Conservation (phyloP, 805 yeast species). For the Teunomyces tritomae region DNA sequence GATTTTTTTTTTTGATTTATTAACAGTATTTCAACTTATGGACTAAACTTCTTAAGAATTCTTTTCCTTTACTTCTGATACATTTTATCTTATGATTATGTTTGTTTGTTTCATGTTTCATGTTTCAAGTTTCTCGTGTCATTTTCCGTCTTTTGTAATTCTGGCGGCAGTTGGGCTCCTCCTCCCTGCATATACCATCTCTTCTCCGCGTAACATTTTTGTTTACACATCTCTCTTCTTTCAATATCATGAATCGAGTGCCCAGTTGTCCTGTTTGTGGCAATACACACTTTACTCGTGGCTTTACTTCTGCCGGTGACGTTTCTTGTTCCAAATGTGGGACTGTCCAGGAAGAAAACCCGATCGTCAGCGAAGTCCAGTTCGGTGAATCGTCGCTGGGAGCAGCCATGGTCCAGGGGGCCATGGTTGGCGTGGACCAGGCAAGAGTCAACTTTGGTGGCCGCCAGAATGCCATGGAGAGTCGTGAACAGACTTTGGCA, state of each 20-base stretch:
- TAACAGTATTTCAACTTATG: too few species aligned
- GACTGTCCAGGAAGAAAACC: slow-evolving; percentile 83
- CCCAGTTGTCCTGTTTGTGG: slow-evolving; percentile 25
- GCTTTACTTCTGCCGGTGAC: slow-evolving; percentile 56
- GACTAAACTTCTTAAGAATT: too few species aligned
- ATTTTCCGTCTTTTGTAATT: too few species aligned
- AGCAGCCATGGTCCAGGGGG: slow-evolving; percentile 94
- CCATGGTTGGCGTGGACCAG: slow-evolving; percentile 88
- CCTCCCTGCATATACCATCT: background rate
- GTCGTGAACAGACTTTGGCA: slow-evolving; percentile 83
- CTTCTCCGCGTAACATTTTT: background rate
- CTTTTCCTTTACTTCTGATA: too few species aligned
- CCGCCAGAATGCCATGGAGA: slow-evolving; percentile 72
- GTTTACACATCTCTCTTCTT: slow-evolving; percentile 1
- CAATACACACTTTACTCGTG: slow-evolving; percentile 15
- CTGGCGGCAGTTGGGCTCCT: background rate
- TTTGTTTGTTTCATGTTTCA: too few species aligned
- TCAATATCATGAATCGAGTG: background rate
- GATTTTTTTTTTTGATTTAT: too few species aligned
- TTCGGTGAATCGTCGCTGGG: slow-evolving; percentile 92
- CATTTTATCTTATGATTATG: too few species aligned
- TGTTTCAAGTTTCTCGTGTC: too few species aligned
- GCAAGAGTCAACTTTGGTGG: slow-evolving; percentile 66
- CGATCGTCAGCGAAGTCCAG: slow-evolving; percentile 92
- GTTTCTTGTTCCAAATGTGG: slow-evolving; percentile 83